Percentiles rank a stretch among this genome's conserved stretches.
Evolutionary conservation across 257 asterid genomes (phyloP).

Genomic region (Capsicum rhomboideum): DNA sequence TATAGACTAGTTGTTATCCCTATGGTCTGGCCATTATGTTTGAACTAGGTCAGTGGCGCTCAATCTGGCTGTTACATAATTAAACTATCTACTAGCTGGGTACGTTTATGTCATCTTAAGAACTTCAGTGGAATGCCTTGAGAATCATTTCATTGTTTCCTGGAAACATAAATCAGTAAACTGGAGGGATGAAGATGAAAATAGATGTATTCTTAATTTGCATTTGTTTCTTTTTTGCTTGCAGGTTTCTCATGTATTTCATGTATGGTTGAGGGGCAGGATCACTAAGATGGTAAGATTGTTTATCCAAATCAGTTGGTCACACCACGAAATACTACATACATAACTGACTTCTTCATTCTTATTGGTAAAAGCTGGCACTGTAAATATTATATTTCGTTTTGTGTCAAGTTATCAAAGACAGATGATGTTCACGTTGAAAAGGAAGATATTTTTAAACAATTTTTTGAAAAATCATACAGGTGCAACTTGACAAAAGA

Average conservation of each 20-base stretch:
- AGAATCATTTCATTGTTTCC: neutral
- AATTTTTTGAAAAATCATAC: neutral
- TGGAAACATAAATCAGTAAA: neutral
- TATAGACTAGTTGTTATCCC: neutral
- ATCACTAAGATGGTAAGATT: neutral
- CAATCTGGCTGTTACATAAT: neutral
- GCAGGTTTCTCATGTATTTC: constrained; percentile 72
- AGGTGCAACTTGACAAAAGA: neutral
- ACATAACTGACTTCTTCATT: neutral
- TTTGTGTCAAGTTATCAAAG: neutral
- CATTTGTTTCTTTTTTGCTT: neutral
- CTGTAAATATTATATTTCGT: neutral
- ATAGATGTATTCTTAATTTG: neutral
- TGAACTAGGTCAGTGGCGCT: neutral
- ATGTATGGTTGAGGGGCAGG: constrained; percentile 36
- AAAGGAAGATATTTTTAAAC: neutral
- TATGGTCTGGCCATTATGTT: neutral
- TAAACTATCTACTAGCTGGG: neutral
- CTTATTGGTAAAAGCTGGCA: neutral
- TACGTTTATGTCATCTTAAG: neutral
- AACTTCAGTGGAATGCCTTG: neutral
- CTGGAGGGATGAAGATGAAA: neutral
- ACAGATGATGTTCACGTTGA: too few relatives aligned
- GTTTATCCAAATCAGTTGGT: constrained; percentile 4
- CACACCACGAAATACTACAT: neutral